Evolutionary conservation across 805 yeast genomes (phyloP), one percentile per base, ranked within the genome.

Genomic region (Schwanniomyces vanrijiae): DNA sequence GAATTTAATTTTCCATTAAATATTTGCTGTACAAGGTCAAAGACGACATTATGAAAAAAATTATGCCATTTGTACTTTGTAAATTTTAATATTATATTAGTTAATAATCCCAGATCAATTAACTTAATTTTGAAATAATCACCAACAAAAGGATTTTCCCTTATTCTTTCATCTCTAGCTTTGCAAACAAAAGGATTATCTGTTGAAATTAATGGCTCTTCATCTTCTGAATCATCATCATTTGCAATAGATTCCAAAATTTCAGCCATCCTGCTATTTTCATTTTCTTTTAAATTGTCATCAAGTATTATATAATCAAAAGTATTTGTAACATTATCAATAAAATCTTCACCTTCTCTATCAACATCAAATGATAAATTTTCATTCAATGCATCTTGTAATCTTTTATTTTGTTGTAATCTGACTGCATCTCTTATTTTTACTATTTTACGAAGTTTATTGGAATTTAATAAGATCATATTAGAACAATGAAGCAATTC

Each of bases 401-500:
- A 71, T 19, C 84, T 72, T 19, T 69, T 72, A 6, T 50, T 44
- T 51, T 65, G 73, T 43, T 61, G 65, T 2, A 50, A 53, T 49
- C 97, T 77, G 49, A 84, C 81, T 10, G 68, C 64, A 58, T 90
- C 96, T 42, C 97, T 78, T 47, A 84, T 82, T 33, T 68, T 65
- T 20, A 90, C 83, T 38, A 89, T 77, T 25, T 75, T 74, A 64
- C 88, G 84, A 45, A 91, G 90, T 44, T 76, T 77, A 35, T 78
- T 81, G 40, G 91, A 90, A 63, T 92, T 94, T 54, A 94, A 77
- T 16, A 90, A 75, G 0, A 86, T 89, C 98, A 94, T 94, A 68
- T 94, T 94, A n/a, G 97, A 90, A 62, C 99, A 94, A 66, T 94
- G 99, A 47, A 94, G 75, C 35, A 94, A 75, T 60, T 94, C 99